Evolutionary conservation across 495 filamentous ascomycete species (phyloP).

Genomic region (Penicillium bialowiezense): DNA sequence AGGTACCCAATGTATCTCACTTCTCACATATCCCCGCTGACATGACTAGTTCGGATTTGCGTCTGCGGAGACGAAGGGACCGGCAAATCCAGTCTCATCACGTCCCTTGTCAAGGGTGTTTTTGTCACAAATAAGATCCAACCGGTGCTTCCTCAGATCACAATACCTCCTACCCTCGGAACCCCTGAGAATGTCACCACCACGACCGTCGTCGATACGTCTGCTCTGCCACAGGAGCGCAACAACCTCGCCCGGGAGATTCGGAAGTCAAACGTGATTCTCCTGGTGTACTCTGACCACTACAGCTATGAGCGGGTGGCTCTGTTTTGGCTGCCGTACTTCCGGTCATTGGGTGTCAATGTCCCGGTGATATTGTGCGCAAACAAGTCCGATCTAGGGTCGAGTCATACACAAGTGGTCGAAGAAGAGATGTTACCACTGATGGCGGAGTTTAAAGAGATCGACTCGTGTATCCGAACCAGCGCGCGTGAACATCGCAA

Average conservation of each 20-base stretch:
- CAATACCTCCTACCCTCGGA: conserved; percentile 81
- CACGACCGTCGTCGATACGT: conserved; percentile 94
- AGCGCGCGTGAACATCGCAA: conserved; percentile 94
- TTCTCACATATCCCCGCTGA: conserved; percentile 11
- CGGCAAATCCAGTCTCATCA: conserved; percentile 55
- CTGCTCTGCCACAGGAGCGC: conserved; percentile 88
- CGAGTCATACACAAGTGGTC: conserved; percentile 71
- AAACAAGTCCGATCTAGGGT: conserved; percentile 87
- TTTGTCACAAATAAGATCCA: conserved; percentile 94
- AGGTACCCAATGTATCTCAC: conserved; percentile 19
- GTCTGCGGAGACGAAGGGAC: conserved; percentile 90
- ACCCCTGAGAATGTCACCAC: conserved; percentile 94
- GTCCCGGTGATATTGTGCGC: conserved; percentile 97
- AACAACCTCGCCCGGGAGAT: conserved; percentile 87
- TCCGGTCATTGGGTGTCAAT: conserved; percentile 94
- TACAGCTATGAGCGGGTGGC: conserved; percentile 98
- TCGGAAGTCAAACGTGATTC: conserved; percentile 91
- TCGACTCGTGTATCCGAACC: conserved; percentile 93
- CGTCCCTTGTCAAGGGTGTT: conserved; percentile 82
- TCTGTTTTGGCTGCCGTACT: conserved; percentile 96
- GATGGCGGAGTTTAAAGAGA: conserved; percentile 98
- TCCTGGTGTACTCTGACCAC: conserved; percentile 96
- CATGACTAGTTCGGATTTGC: conserved; percentile 74
- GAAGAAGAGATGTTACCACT: conserved; percentile 98
- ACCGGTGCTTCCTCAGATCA: conserved; percentile 88